Evolutionary conservation across 441 rosid genomes (phyloP), one percentile per base, ranked within the genome.

Genomic region (Capsella rubella): DNA sequence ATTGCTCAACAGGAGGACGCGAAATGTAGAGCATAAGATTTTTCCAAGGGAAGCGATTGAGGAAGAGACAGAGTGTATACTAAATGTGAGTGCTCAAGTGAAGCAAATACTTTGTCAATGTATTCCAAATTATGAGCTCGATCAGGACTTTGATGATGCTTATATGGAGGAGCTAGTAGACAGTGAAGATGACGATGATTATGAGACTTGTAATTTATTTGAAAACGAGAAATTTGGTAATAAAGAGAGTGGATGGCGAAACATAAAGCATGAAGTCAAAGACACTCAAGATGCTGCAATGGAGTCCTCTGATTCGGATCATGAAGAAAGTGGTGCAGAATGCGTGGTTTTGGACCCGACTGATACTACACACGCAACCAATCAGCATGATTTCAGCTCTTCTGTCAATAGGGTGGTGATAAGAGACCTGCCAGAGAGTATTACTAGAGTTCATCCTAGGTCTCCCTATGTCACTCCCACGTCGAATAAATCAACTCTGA

Each of bases 131-230:
- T 71, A 63, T 77, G 88, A 83, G 52, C 76, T 85, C 25, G 89
- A 87, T 66, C 77, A 84, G 73, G 90, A 86, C 83, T 92, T 81
- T 55, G 34, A 77, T 57, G 87, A 89, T 83, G 96, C 92, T 28
- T 95, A 95, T 76, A 72, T 83, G 83, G 97, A 92, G 80, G 90
- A 87, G 52, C 73, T 82, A 72, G 87, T 76, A 75, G 98, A 85
- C 77, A 90, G 93, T 62, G 93, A 83, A 70, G 92, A 85, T 15
- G 79, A 72, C 51, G 62, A 68, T 49, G 90, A 85, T 74, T 85
- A 83, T 40, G 75, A 51, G 25, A 39, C 61, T 61, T 27, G 55
- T 62, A 55, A 34, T 59, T 50, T 47, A 21, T 11, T 51, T 37
- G 64, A 57, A 47, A 29, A 45, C 27, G 76, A 73, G 71, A 58